Conservation (phyloP, 768 basidiomycete genomes). For the Hygrocybe punicea region DNA sequence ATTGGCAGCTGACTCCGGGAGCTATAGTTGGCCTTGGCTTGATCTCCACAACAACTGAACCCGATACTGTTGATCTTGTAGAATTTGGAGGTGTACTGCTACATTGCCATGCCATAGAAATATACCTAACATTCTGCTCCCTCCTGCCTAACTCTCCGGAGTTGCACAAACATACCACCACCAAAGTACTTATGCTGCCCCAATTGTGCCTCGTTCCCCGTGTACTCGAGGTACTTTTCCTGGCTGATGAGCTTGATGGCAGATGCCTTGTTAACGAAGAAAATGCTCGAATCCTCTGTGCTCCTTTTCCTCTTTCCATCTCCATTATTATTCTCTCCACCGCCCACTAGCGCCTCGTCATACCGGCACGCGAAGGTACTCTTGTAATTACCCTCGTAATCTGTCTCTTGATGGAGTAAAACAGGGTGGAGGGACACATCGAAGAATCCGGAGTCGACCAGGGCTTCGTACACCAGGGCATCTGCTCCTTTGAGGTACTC, state of each 20-base stretch:
- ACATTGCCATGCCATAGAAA: too few relatives aligned
- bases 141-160: too few relatives aligned
- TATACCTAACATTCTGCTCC: too few relatives aligned
- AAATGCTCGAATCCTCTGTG: neutral
- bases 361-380: neutral
- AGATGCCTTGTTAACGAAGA: neutral
- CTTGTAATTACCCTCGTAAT: neutral
- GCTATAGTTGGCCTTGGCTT: too few relatives aligned
- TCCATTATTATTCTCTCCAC: neutral
- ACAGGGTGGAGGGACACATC: constrained; percentile 4
- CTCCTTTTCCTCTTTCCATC: neutral
- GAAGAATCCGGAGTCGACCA: constrained; percentile 5
- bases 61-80: too few relatives aligned
- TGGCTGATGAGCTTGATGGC: neutral
- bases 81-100: too few relatives aligned
- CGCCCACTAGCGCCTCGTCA: neutral
- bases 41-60: too few relatives aligned
- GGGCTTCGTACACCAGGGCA: constrained; percentile 10
- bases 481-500: constrained; percentile 19
- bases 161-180: constrained; percentile 1
- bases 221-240: neutral
- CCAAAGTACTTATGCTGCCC: constrained; percentile 5
- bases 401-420: neutral
- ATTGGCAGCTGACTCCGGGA: too few relatives aligned
- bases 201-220: neutral